Percentiles rank a stretch among this genome's conserved stretches.
These are phyloP conservation scores for Knoxia roxburghii DNA, from an alignment of 257 asterid species.

Conservation along the genomic window DNA sequence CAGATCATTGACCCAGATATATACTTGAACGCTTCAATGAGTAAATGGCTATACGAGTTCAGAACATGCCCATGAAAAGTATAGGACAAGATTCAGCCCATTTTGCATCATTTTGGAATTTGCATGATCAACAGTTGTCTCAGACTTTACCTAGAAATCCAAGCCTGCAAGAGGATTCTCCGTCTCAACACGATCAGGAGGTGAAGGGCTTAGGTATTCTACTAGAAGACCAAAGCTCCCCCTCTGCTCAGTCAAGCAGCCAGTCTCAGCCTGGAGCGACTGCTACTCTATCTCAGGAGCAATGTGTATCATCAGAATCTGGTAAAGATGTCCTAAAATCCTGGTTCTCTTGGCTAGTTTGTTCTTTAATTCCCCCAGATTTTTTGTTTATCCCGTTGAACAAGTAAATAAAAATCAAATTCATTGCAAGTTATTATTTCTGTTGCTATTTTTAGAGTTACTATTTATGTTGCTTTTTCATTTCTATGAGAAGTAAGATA, in stretches of 20 bases:
- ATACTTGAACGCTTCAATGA: constrained; percentile 27
- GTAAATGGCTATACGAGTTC: constrained; percentile 32
- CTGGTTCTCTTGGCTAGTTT: constrained; percentile 2
- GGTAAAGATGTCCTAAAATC: constrained; percentile 27
- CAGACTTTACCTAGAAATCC: constrained; percentile 23
- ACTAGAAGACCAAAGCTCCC: constrained; percentile 35
- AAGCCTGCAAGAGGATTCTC: constrained; percentile 28
- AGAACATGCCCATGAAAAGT: constrained; percentile 20
- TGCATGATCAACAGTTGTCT: constrained; percentile 23
- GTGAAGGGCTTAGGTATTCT: constrained; percentile 34
- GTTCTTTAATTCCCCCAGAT: neutral
- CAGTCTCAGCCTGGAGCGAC: constrained; percentile 30
- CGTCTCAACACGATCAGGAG: constrained; percentile 27
- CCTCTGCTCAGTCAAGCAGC: constrained; percentile 40
- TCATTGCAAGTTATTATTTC: neutral
- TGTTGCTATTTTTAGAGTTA: neutral
- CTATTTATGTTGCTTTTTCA: neutral
- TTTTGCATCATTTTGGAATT: constrained; percentile 28
- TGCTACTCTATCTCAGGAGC: constrained; percentile 56
- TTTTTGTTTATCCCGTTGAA: neutral
- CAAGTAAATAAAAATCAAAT: neutral
- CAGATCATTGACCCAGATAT: constrained; percentile 23
- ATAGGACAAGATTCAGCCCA: constrained; percentile 12
- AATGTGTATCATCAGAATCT: constrained; percentile 57
- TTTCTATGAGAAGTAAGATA: neutral